A percentile compares a stretch with the other conserved stretches of the same genome.
Conservation (phyloP, 208 protist genomes). For the Eutreptiella sp. region DNA sequence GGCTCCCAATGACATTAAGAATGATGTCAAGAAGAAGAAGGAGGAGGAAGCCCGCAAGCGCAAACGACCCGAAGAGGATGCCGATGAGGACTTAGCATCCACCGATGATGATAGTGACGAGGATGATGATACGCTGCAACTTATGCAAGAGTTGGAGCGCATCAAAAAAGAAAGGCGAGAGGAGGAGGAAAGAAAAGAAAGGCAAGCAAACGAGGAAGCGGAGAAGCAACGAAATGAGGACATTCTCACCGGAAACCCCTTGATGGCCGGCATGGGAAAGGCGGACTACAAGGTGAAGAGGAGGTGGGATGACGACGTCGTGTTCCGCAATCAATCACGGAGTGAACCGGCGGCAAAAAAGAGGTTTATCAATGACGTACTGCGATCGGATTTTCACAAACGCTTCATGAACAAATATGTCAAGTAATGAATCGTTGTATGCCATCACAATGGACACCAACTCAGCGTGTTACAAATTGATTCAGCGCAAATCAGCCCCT, state of each 20-base stretch:
- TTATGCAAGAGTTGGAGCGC: conserved; percentile 18
- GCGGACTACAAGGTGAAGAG: conserved; percentile 15
- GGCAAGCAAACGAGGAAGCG: conserved; percentile 16
- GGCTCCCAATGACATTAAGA: conserved; percentile 10
- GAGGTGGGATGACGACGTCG: conserved; percentile 32
- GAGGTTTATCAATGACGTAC: conserved; percentile 34
- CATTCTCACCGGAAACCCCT: neutral
- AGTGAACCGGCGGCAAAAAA: conserved; percentile 27
- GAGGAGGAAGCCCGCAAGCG: neutral
- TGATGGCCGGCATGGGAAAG: neutral
- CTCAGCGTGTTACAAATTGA: too few relatives aligned
- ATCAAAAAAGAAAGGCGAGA: conserved; percentile 28
- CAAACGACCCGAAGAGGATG: neutral
- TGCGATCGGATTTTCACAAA: conserved; percentile 31
- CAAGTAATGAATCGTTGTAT: conserved; percentile 18
- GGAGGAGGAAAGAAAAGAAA: neutral
- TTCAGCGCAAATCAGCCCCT: too few relatives aligned
- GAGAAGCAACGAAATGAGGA: conserved; percentile 19
- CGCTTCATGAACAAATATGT: conserved; percentile 31
- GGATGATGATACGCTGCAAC: conserved; percentile 23
- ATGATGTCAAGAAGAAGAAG: conserved; percentile 12
- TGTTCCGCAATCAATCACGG: conserved; percentile 34
- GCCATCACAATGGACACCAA: too few relatives aligned
- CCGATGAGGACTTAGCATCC: conserved; percentile 10
- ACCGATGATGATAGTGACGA: conserved; percentile 20